Evolutionary conservation across 1,284 basidiomycete genomes (phyloP).

Genomic region (Tylopilus sp.): DNA sequence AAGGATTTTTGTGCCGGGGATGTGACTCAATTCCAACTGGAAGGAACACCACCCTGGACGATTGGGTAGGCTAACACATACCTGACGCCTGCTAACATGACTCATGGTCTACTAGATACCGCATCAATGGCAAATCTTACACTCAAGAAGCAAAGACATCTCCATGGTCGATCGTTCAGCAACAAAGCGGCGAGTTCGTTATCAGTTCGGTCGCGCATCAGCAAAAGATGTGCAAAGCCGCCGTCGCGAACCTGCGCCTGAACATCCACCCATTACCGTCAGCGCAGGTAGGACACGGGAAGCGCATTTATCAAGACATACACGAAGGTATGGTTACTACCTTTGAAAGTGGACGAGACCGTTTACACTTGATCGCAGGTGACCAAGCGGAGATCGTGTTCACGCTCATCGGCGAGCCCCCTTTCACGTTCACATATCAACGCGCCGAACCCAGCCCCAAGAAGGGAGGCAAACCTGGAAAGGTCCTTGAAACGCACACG

Average conservation of each 20-base stretch:
- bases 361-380: slow-evolving; percentile 54
- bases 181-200: slow-evolving; percentile 84
- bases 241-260: slow-evolving; percentile 82
- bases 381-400: slow-evolving; percentile 96
- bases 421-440: slow-evolving; percentile 96
- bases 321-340: slow-evolving; percentile 75
- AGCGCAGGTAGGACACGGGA: slow-evolving; percentile 89
- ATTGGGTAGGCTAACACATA: slow-evolving; percentile 72
- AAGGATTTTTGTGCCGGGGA: slow-evolving; percentile 94
- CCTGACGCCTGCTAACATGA: slow-evolving; percentile 1
- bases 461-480: slow-evolving; percentile 73
- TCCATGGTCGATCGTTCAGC: slow-evolving; percentile 87
- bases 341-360: neutral
- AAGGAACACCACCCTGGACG: slow-evolving; percentile 97
- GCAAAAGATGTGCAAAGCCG: slow-evolving; percentile 88
- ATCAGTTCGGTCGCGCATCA: slow-evolving; percentile 92
- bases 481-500: slow-evolving; percentile 90
- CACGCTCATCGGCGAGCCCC: slow-evolving; percentile 89
- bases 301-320: slow-evolving; percentile 85
- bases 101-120: slow-evolving; percentile 66
- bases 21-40: slow-evolving; percentile 90
- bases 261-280: slow-evolving; percentile 87
- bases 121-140: slow-evolving; percentile 81
- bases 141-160: slow-evolving; percentile 82
- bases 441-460: slow-evolving; percentile 74